Evolutionary conservation across 257 asterid genomes (phyloP), one percentile per base, ranked within the genome.

Genomic region (Nicotiana attenuata): DNA sequence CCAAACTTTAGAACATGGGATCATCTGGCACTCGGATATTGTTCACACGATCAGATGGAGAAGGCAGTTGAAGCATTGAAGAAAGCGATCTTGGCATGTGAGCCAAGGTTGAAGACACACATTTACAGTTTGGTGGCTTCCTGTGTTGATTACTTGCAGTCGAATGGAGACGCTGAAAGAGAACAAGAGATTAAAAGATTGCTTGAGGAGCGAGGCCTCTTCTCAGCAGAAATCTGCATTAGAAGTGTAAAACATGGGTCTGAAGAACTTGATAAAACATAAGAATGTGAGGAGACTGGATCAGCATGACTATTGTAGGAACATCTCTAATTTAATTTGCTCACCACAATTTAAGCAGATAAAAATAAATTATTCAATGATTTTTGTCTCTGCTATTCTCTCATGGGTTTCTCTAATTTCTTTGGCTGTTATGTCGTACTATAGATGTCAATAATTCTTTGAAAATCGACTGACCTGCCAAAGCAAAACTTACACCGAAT

Each of bases 41-140:
- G 35, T 50, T 82, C 61, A 66, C 20, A 20, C 17, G 81, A 82
- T 16, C 80, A 68, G 84, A 85, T 85, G 87, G 91, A 87, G 38
- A 81, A 86, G 85, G 89, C 92, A 5, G 84, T 89, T n/a, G 85
- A 88, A 33, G 65, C 50, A 81, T 80, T 65, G 7, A 87, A 84
- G 59, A 85, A 75, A 82, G 84, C 86, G 3, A 41, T 82, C 22
- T 3, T 17, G n/a, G 52, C 57, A 22, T 47, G 77, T 47, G n/a
- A 22, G 33, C 76, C 83, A 10, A 61, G 33, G 52, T 65, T 76
- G 82, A 82, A 66, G 65, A 89, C 85, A 9, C 82, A 83, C 10
- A 5, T 84, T 60, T 64, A 31, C 6, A 68, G 79, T 7, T 77
- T 26, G 78, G 89, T 26, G 78, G 89, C 86, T 20, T 77, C 87